Evolutionary conservation across 1,139 yeast genomes (phyloP).

Genomic region (Taiozyma sp.): DNA sequence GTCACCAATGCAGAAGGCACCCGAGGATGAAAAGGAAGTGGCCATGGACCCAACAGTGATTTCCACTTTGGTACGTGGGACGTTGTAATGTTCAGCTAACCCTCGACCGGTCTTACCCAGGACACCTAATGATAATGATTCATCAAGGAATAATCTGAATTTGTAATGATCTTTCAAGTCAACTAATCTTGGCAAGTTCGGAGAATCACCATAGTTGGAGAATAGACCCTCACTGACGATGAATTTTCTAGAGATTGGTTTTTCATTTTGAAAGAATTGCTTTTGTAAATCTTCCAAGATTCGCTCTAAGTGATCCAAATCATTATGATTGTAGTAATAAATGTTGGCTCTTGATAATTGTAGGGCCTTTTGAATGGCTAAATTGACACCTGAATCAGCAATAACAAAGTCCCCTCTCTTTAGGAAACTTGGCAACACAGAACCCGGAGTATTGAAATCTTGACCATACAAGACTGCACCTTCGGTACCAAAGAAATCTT

Average conservation of each 20-base stretch:
- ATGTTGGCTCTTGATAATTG: constrained; percentile 82
- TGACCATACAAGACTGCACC: constrained; percentile 86
- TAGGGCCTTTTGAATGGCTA: constrained; percentile 85
- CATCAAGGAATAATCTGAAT: constrained; percentile 83
- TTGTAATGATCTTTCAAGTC: constrained; percentile 76
- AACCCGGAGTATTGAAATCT: constrained; percentile 85
- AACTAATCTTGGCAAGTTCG: constrained; percentile 63
- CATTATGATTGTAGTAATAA: constrained; percentile 82
- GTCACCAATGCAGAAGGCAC: constrained; percentile 92
- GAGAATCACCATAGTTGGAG: constrained; percentile 76
- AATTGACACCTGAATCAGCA: constrained; percentile 74
- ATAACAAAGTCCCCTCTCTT: constrained; percentile 93
- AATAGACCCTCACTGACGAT: constrained; percentile 89
- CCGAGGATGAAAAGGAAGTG: constrained; percentile 77
- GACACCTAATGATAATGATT: constrained; percentile 79
- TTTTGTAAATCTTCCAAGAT: constrained; percentile 60
- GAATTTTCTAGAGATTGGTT: constrained; percentile 68
- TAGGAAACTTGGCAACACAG: constrained; percentile 94
- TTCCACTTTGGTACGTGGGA: constrained; percentile 66
- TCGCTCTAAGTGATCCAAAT: constrained; percentile 72
- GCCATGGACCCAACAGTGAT: constrained; percentile 88
- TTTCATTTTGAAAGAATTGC: constrained; percentile 53
- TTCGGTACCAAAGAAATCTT: constrained; percentile 71
- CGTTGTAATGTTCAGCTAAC: constrained; percentile 56
- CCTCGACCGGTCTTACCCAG: constrained; percentile 88